Percentiles rank a stretch among this genome's conserved stretches.
Conservation (phyloP, 1,284 basidiomycete species). For the Ganoderma meredithae region DNA sequence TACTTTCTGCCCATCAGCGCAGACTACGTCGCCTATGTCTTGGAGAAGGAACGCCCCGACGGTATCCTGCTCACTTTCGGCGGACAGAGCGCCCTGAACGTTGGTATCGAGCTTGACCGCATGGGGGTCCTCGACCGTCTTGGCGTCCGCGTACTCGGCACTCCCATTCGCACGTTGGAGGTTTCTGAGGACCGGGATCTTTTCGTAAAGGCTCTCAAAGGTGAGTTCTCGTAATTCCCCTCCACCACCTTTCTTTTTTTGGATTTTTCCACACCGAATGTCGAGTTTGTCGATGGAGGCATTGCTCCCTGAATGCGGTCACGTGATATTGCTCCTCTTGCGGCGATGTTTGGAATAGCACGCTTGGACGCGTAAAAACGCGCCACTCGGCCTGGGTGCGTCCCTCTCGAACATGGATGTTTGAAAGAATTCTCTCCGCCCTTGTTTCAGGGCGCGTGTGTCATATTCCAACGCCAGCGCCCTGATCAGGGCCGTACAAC, state of each 20-base stretch:
- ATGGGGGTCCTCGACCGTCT: conserved; percentile 98
- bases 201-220: conserved; percentile 96
- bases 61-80: conserved; percentile 98
- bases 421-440: background rate
- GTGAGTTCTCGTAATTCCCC: conserved; percentile 49
- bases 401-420: background rate
- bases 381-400: background rate
- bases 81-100: conserved; percentile 97
- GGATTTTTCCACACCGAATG: too few relatives aligned
- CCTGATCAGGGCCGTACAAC: background rate
- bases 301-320: background rate
- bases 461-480: background rate
- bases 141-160: conserved; percentile 95
- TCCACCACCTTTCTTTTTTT: conserved; percentile 1
- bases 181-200: conserved; percentile 97
- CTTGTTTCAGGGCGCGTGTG: background rate
- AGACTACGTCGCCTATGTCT: conserved; percentile 98
- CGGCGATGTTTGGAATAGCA: background rate
- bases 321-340: background rate
- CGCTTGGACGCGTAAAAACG: background rate
- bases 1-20: conserved; percentile 98
- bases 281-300: background rate
- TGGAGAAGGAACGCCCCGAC: conserved; percentile 98
- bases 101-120: conserved; percentile 96
- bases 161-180: conserved; percentile 93